Conservation (phyloP, 495 filamentous ascomycete genomes). For the Aspergillus saccharolyticus region DNA sequence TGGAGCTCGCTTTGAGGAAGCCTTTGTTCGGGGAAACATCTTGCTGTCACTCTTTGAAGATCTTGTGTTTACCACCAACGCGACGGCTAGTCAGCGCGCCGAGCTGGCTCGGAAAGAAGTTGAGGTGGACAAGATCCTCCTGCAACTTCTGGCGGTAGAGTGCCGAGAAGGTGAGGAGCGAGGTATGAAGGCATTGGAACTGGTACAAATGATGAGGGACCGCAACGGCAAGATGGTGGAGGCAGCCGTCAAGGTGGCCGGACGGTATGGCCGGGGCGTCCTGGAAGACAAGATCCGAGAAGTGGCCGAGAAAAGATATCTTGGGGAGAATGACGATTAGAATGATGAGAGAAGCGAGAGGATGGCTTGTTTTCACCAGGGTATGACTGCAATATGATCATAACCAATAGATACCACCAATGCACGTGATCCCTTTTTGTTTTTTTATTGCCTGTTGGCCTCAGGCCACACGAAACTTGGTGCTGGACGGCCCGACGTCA, state of each 20-base stretch:
- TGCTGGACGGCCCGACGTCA: constrained; percentile 6
- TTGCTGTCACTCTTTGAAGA: constrained; percentile 68
- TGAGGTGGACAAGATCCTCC: constrained; percentile 78
- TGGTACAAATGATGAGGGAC: constrained; percentile 74
- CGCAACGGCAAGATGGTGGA: constrained; percentile 78
- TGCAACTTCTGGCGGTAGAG: constrained; percentile 86
- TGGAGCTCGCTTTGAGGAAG: constrained; percentile 60
- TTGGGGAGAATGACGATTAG: constrained; percentile 54
- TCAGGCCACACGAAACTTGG: background rate
- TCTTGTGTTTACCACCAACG: constrained; percentile 55
- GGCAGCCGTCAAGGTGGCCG: constrained; percentile 76
- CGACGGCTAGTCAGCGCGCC: constrained; percentile 56
- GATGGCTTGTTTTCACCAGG: constrained; percentile 3
- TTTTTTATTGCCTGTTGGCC: background rate
- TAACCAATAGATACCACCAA: constrained; percentile 11
- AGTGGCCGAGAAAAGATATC: constrained; percentile 59
- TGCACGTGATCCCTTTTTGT: background rate
- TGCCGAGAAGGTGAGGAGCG: constrained; percentile 87
- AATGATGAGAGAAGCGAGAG: constrained; percentile 22
- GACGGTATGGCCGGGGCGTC: constrained; percentile 67
- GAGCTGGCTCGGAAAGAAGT: constrained; percentile 65
- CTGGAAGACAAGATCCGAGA: constrained; percentile 84
- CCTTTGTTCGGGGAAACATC: constrained; percentile 69
- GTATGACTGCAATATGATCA: constrained; percentile 4
- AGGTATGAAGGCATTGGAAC: constrained; percentile 89